Evolutionary conservation across 108 stramenopile genomes (phyloP).

Genomic region (Phaeodactylum tricornutum): DNA sequence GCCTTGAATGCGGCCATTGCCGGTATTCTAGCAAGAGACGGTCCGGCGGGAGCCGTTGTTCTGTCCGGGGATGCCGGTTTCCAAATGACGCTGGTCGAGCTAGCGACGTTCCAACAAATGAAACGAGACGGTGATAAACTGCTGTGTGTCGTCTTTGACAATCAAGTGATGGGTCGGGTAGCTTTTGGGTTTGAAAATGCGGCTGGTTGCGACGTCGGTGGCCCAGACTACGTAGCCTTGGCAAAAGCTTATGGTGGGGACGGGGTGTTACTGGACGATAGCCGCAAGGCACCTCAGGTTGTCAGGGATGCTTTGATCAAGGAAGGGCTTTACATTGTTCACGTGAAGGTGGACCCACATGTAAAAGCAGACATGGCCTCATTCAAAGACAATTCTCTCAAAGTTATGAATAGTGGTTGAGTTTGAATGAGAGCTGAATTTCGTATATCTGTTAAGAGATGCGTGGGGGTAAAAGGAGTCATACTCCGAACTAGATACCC

Average conservation of each 20-base stretch:
- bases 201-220: constrained; percentile 7
- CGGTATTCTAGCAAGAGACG: constrained; percentile 4
- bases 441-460: too few relatives aligned
- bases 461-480: too few relatives aligned
- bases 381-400: constrained; percentile 9
- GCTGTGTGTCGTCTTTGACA: constrained; percentile 17
- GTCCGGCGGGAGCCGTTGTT: constrained; percentile 12
- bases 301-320: background rate
- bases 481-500: too few relatives aligned
- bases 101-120: constrained; percentile 16
- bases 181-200: constrained; percentile 15
- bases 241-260: constrained; percentile 17
- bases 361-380: constrained; percentile 24
- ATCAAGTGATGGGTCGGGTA: constrained; percentile 14
- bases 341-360: constrained; percentile 11
- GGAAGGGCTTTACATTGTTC: constrained; percentile 7
- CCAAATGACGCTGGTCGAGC: constrained; percentile 9
- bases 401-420: background rate
- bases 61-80: constrained; percentile 28
- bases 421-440: too few relatives aligned
- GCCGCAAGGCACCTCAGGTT: background rate
- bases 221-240: constrained; percentile 17
- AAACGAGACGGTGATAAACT: constrained; percentile 11
- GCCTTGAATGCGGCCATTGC: constrained; percentile 28
- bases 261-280: constrained; percentile 5